Percentiles rank a stretch among this genome's conserved stretches.
These are phyloP conservation scores for Cladosporium sp. DNA, from an alignment of 2,329 filamentous ascomycete species.

Conservation along the genomic window DNA sequence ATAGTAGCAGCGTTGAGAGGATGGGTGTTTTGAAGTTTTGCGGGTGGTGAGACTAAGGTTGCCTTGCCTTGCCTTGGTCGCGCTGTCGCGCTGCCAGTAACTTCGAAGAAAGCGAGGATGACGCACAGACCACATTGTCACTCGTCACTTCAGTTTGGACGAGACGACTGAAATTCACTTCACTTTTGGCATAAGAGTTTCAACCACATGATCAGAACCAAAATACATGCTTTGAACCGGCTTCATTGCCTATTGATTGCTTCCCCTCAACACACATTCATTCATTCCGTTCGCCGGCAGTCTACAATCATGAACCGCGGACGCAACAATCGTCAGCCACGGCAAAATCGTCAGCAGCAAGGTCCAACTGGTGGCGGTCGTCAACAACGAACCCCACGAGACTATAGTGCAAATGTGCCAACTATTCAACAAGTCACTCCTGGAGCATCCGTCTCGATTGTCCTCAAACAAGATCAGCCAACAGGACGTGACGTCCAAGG, in stretches of 20 bases:
- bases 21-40: not conserved
- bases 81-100: not conserved
- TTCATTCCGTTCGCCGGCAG: not conserved
- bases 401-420: slow-evolving; percentile 23
- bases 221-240: too few relatives aligned
- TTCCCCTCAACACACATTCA: too few relatives aligned
- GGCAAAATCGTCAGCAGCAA: slow-evolving; percentile 16
- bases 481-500: slow-evolving; percentile 68
- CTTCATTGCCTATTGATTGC: too few relatives aligned
- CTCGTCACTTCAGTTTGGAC: not conserved
- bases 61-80: not conserved
- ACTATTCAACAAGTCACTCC: slow-evolving; percentile 46
- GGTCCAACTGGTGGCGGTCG: slow-evolving; percentile 2
- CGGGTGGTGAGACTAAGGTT: not conserved
- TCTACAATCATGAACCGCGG: slow-evolving; percentile 24
- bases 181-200: too few relatives aligned
- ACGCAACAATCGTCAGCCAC: slow-evolving; percentile 28
- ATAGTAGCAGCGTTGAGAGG: not conserved
- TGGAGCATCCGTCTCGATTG: slow-evolving; percentile 64
- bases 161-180: too few relatives aligned
- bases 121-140: not conserved
- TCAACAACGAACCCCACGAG: slow-evolving; percentile 1
- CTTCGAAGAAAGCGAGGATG: not conserved
- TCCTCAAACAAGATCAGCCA: slow-evolving; percentile 71
- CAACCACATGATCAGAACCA: too few relatives aligned